Conservation (phyloP, 2,329 filamentous ascomycete genomes). For the Cladophialophora bantiana region DNA sequence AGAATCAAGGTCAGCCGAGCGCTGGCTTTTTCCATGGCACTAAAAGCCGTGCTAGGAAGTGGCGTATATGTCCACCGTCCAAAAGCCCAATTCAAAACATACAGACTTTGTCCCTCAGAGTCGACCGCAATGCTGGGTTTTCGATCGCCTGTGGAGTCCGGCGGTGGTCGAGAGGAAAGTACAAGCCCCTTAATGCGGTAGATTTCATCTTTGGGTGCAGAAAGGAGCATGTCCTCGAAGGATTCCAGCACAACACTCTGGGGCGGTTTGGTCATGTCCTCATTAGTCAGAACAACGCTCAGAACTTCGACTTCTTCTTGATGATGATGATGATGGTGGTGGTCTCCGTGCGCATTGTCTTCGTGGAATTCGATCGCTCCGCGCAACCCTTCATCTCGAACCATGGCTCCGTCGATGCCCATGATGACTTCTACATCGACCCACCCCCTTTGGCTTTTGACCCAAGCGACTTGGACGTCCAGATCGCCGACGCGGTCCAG, state of each 20-base stretch:
- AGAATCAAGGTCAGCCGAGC: constrained; percentile 55
- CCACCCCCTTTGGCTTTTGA: constrained; percentile 82
- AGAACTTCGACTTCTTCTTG: constrained; percentile 89
- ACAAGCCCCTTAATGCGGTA: constrained; percentile 88
- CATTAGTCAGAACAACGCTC: constrained; percentile 66
- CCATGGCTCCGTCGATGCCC: constrained; percentile 82
- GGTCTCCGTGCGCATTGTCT: constrained; percentile 53
- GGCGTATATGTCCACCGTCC: constrained; percentile 90
- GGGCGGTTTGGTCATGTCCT: constrained; percentile 51
- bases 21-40: constrained; percentile 44
- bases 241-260: constrained; percentile 60
- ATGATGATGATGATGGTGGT: constrained; percentile 62
- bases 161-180: constrained; percentile 50
- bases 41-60: constrained; percentile 49
- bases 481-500: constrained; percentile 80
- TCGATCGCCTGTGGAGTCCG: constrained; percentile 56
- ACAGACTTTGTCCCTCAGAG: constrained; percentile 59
- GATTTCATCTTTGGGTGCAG: constrained; percentile 88
- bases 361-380: constrained; percentile 39
- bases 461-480: constrained; percentile 79
- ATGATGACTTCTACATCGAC: constrained; percentile 82
- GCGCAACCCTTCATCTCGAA: constrained; percentile 50
- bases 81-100: constrained; percentile 98
- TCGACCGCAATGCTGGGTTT: constrained; percentile 43
- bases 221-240: constrained; percentile 69